These are phyloP conservation scores for Chlamydomonas schloesseri DNA, from an alignment of 139 green algal genomes.

Conservation along the genomic window DNA sequence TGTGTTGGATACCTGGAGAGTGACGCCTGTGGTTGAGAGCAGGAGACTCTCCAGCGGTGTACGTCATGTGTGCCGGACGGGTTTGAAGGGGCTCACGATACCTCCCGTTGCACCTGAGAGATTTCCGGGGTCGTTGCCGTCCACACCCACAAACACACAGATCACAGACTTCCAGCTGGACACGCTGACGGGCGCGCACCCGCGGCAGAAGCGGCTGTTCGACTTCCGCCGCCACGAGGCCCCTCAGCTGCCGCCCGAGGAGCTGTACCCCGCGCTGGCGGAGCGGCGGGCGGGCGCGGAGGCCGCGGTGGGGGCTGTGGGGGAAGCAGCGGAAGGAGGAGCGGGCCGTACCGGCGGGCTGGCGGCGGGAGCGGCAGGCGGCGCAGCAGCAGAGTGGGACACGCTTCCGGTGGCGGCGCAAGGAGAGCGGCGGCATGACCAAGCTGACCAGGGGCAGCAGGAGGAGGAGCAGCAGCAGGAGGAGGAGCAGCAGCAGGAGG, in stretches of 20 bases:
- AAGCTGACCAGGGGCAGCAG: background rate
- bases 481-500: slow-evolving; percentile 33
- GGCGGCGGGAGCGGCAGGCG: slow-evolving; percentile 26
- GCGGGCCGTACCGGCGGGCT: slow-evolving; percentile 11
- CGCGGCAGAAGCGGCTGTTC: slow-evolving; percentile 41
- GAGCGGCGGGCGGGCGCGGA: background rate
- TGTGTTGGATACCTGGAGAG: no score
- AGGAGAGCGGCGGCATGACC: background rate
- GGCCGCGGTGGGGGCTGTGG: background rate
- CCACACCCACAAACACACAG: no score
- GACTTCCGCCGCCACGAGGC: slow-evolving; percentile 41
- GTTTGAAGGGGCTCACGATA: no score
- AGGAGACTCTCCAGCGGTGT: no score
- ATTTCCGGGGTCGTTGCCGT: no score
- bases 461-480: background rate
- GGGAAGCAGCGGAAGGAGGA: slow-evolving; percentile 2
- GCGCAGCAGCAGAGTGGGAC: background rate
- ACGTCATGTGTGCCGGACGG: no score
- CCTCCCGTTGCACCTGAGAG: no score
- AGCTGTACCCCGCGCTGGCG: slow-evolving; percentile 59
- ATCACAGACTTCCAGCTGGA: slow-evolving; percentile 56
- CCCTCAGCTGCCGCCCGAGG: slow-evolving; percentile 18
- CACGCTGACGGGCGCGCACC: background rate
- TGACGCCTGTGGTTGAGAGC: no score
- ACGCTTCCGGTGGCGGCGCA: background rate